phyloP scores from a whole-genome alignment of 805 yeast genomes.

The Kazachstania viticola region DNA sequence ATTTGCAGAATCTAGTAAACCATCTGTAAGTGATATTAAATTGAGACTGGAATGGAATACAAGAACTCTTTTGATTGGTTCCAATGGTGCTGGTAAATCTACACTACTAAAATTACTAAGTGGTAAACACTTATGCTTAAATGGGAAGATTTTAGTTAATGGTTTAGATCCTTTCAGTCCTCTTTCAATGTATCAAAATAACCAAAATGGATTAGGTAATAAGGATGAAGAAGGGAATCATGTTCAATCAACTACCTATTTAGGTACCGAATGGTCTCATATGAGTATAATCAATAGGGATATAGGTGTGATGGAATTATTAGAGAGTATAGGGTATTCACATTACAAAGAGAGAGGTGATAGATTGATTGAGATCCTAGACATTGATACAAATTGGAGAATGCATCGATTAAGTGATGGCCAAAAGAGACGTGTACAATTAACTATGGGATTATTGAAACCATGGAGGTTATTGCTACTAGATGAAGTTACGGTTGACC shows the following conservation, averaged over 20 bases:
- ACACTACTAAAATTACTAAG: constrained; percentile 76
- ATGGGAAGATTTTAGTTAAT: constrained; percentile 60
- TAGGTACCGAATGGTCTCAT: constrained; percentile 97
- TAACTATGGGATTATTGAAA: constrained; percentile 82
- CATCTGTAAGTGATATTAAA: constrained; percentile 58
- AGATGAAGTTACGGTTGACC: constrained; percentile 94
- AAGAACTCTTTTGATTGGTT: constrained; percentile 74
- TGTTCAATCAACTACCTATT: constrained; percentile 53
- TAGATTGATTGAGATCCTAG: constrained; percentile 60
- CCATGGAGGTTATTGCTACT: constrained; percentile 84
- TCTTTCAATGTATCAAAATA: constrained; percentile 26
- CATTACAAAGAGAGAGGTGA: constrained; percentile 68
- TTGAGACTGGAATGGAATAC: constrained; percentile 58
- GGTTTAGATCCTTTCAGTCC: constrained; percentile 84
- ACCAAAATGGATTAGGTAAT: too few relatives aligned
- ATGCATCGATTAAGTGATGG: constrained; percentile 92
- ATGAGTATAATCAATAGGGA: constrained; percentile 85
- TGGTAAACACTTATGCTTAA: constrained; percentile 76
- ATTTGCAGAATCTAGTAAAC: constrained; percentile 44
- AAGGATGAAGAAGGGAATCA: constrained; percentile 28
- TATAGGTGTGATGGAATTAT: constrained; percentile 70
- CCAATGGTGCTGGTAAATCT: constrained; percentile 96
- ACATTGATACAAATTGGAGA: constrained; percentile 80
- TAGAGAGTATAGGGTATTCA: constrained; percentile 76
- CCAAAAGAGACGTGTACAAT: constrained; percentile 86